Conservation (phyloP, 768 basidiomycete genomes). For the Pisolithus microcarpus region DNA sequence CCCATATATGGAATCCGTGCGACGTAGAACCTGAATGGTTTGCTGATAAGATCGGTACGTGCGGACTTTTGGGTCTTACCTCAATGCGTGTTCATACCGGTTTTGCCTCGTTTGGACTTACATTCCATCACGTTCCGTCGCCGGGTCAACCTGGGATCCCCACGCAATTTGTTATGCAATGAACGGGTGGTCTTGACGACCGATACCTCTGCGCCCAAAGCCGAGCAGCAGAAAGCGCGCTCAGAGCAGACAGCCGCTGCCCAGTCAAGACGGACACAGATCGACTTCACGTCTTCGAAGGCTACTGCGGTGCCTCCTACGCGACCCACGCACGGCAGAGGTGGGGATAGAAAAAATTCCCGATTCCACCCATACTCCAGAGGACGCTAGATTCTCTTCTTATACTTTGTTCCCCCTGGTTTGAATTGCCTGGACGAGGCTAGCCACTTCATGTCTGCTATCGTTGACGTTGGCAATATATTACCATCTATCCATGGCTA, state of each 20-base stretch:
- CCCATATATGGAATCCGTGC: slow-evolving; percentile 65
- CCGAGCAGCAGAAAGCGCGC: slow-evolving; percentile 54
- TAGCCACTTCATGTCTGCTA: neutral
- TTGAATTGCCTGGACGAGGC: neutral
- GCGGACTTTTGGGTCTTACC: slow-evolving; percentile 1
- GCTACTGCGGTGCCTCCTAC: slow-evolving; percentile 3
- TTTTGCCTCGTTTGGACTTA: slow-evolving; percentile 2
- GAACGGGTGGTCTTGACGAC: neutral
- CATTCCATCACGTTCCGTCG: neutral
- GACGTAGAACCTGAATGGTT: slow-evolving; percentile 64
- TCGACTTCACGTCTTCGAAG: slow-evolving; percentile 48
- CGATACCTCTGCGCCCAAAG: slow-evolving; percentile 30
- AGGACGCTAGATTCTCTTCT: slow-evolving; percentile 11
- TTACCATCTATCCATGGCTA: no score
- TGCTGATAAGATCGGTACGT: slow-evolving; percentile 72
- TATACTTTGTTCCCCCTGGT: neutral
- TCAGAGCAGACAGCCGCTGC: slow-evolving; percentile 51
- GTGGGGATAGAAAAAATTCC: slow-evolving; percentile 13
- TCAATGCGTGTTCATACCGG: slow-evolving; percentile 24
- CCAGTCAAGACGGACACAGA: slow-evolving; percentile 54
- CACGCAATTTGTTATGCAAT: neutral
- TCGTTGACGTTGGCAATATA: neutral
- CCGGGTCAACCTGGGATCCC: neutral
- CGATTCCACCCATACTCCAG: slow-evolving; percentile 25
- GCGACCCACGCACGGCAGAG: slow-evolving; percentile 13